A percentile compares a stretch with the other conserved stretches of the same genome.
Evolutionary conservation across 306 rosid species (phyloP).

Genomic region (Ormosia semicastrata): DNA sequence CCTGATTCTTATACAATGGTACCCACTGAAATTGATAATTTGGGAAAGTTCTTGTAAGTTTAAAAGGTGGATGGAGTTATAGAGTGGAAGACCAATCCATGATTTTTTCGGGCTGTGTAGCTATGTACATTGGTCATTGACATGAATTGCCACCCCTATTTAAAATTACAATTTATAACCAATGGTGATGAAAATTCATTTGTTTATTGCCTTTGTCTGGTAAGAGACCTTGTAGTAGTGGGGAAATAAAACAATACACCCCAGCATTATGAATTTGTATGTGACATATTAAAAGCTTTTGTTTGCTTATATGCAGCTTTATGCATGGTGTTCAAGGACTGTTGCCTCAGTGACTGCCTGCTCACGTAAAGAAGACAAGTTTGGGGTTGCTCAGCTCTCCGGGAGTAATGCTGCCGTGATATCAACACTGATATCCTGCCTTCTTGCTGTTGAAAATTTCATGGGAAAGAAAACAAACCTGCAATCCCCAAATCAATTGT

Average conservation of each 20-base stretch:
- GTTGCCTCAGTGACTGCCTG: constrained; percentile 72
- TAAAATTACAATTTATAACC: neutral
- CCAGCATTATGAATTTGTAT: neutral
- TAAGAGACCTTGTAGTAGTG: neutral
- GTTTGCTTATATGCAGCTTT: constrained; percentile 53
- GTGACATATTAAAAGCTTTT: constrained; percentile 4
- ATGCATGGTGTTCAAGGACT: constrained; percentile 80
- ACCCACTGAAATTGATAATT: neutral
- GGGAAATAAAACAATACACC: neutral
- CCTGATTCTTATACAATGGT: neutral
- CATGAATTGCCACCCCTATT: neutral
- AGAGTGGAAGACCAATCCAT: neutral
- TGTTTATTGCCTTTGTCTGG: neutral
- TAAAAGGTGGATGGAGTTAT: neutral
- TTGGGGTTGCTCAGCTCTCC: constrained; percentile 85
- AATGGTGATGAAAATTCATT: neutral
- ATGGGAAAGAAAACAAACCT: constrained; percentile 89
- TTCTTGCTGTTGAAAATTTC: constrained; percentile 81
- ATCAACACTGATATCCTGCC: constrained; percentile 78
- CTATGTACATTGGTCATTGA: neutral
- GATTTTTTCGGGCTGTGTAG: neutral
- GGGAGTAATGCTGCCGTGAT: constrained; percentile 82
- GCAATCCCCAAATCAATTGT: constrained; percentile 55
- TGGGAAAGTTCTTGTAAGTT: neutral
- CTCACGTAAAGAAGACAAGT: constrained; percentile 74